Evolutionary conservation across 1,284 basidiomycete species (phyloP).

Genomic region (Leccinum angustisporum): DNA sequence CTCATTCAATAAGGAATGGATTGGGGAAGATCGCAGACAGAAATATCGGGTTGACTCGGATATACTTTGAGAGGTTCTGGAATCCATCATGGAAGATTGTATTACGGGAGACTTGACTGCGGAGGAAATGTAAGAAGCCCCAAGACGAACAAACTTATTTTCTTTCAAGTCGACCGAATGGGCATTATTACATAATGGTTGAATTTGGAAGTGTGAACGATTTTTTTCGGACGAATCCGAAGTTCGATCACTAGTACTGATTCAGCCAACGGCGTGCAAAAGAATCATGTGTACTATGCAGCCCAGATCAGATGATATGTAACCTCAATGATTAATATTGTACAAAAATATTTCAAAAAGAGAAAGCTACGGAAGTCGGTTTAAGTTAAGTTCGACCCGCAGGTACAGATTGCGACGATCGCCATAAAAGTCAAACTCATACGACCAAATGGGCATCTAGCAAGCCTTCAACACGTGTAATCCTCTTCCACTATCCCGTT

Average conservation of each 20-base stretch:
- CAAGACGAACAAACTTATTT: background rate
- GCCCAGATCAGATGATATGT: background rate
- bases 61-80: slow-evolving; percentile 4
- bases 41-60: background rate
- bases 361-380: background rate
- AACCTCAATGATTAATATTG: background rate
- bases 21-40: background rate
- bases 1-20: background rate
- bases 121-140: slow-evolving; percentile 4
- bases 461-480: slow-evolving; percentile 30
- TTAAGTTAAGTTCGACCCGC: background rate
- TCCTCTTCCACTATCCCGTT: slow-evolving; percentile 17
- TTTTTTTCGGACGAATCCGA: background rate
- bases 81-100: slow-evolving; percentile 9
- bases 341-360: background rate
- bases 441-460: slow-evolving; percentile 33
- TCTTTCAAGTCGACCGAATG: background rate
- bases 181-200: no score
- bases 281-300: background rate
- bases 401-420: background rate
- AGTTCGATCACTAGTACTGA: background rate
- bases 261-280: background rate
- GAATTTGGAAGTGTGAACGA: background rate
- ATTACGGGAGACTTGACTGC: slow-evolving; percentile 2
- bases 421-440: slow-evolving; percentile 30